phyloP scores from a whole-genome alignment of 2,329 filamentous ascomycete genomes.

The Akanthomyces lecanii region DNA sequence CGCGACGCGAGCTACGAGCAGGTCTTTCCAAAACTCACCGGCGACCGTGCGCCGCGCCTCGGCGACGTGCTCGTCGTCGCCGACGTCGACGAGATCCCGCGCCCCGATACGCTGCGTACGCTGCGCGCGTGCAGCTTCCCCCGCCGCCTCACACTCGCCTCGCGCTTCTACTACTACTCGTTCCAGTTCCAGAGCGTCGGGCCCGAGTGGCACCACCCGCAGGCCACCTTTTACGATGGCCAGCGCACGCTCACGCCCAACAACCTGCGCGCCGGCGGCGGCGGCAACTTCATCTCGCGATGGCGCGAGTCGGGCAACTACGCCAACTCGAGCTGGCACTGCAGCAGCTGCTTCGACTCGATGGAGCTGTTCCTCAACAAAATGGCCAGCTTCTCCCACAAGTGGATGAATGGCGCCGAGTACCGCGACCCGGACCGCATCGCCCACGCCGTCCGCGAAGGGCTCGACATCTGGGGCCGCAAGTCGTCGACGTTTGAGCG shows the following conservation, averaged over 20 bases:
- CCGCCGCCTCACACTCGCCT: conserved; percentile 47
- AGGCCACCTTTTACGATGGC: conserved; percentile 51
- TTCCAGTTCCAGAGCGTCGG: conserved; percentile 47
- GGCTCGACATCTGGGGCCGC: conserved; percentile 54
- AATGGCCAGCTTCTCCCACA: conserved; percentile 53
- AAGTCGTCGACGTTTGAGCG: conserved; percentile 42
- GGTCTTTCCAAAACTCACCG: conserved; percentile 47
- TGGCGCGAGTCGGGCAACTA: conserved; percentile 27
- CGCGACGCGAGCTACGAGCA: conserved; percentile 56
- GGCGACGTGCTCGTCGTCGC: conserved; percentile 57
- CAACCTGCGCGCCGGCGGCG: conserved; percentile 47
- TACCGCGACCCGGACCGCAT: conserved; percentile 47
- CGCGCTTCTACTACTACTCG: conserved; percentile 54
- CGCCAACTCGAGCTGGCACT: conserved; percentile 57
- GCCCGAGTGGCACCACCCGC: conserved; percentile 51
- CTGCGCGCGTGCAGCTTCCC: conserved; percentile 52
- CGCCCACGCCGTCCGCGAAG: conserved; percentile 46
- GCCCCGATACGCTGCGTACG: conserved; percentile 44
- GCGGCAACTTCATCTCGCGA: conserved; percentile 25
- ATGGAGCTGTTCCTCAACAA: conserved; percentile 52
- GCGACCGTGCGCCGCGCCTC: conserved; percentile 35
- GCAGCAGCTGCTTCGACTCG: conserved; percentile 56
- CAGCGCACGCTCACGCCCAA: conserved; percentile 46
- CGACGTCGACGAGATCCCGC: conserved; percentile 58
- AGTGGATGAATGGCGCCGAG: conserved; percentile 45